Evolutionary conservation across 805 yeast genomes (phyloP).

Genomic region (Wickerhamomyces mucosus): DNA sequence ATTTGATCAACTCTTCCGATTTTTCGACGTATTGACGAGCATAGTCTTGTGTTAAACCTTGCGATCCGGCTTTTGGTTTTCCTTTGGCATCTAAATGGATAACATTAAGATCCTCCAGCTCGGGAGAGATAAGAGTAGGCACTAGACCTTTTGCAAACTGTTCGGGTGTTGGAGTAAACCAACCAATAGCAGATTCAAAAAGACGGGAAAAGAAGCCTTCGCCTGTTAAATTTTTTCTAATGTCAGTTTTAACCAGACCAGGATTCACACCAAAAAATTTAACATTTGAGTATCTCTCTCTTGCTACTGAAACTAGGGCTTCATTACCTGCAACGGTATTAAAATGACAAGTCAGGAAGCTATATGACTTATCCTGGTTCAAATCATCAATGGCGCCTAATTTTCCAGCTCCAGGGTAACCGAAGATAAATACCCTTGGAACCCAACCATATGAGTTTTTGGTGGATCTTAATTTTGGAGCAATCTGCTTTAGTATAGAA

Average conservation of each 20-base stretch:
- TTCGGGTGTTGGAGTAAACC: conserved; percentile 24
- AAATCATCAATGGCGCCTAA: conserved; percentile 26
- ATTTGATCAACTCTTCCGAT: conserved; percentile 14
- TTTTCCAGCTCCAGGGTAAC: conserved; percentile 27
- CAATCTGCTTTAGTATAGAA: conserved; percentile 21
- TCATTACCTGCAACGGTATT: conserved; percentile 36
- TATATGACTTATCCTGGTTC: conserved; percentile 24
- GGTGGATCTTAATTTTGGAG: conserved; percentile 13
- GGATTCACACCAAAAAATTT: conserved; percentile 31
- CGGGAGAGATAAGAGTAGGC: conserved; percentile 23
- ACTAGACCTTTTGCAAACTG: conserved; percentile 23
- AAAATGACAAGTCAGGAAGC: conserved; percentile 24
- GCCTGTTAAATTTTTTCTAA: conserved; percentile 26
- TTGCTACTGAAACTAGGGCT: conserved; percentile 22
- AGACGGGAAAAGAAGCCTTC: conserved; percentile 16
- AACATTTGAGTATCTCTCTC: conserved; percentile 13
- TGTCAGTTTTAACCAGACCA: conserved; percentile 27
- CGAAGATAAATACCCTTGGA: conserved; percentile 30
- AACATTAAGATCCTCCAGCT: conserved; percentile 23
- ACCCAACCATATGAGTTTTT: conserved; percentile 2
- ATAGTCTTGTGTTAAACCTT: conserved; percentile 21
- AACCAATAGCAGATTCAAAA: conserved; percentile 23
- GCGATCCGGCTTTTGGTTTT: conserved; percentile 18
- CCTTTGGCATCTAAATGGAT: conserved; percentile 23
- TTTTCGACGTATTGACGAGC: conserved; percentile 19